Base-by-base conservation (phyloP, 2,329 filamentous ascomycete genomes). In the Neonectria punicea region DNA sequence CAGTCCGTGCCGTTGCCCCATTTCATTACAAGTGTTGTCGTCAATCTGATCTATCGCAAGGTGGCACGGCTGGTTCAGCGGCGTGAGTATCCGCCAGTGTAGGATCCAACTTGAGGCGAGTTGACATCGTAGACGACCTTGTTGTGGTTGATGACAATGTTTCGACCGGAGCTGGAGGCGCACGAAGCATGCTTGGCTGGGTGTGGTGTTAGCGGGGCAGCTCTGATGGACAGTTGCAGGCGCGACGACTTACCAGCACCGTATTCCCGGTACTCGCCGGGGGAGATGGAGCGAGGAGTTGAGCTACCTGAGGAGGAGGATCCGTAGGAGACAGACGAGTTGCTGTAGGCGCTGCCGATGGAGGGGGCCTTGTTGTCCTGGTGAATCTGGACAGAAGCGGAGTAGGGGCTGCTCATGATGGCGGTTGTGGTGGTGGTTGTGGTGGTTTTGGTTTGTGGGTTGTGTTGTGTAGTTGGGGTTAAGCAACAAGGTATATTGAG, bases 81-180 rank as follows among this genome's bases (percentile, higher is more conserved):
- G 18, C 56, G 58, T 20, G 68, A 51, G 50, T 76, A 76, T 22
- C 65, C 63, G 30, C 70, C 69, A 10, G 66, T 59, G 49, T 78
- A 77, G 20, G 66, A 58, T 5, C 39, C 39, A 9, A 77, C 77
- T n/a, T 65, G 72, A 4, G 79, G 79, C 6, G 74, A 75, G 55
- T 62, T 59, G 49, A 64, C 54, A n/a, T 80, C 78, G 39, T 75
- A 77, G 53, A 58, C 64, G 9, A 72, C 67, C 57, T 73, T 75
- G 63, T 71, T 61, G 70, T 79, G 77, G 70, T 78, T 77, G 69
- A 79, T 70, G 59, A 81, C 68, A n/a, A 70, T 62, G 69, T 70
- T 74, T 46, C 60, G 66, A 46, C 74, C 68, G 11, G 68, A 72
- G 34, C 53, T 70, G 30, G 65, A 61, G 30, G 75, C 72, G 57